Conservation (phyloP, 495 filamentous ascomycete species). For the Parathielavia hyrcaniae region DNA sequence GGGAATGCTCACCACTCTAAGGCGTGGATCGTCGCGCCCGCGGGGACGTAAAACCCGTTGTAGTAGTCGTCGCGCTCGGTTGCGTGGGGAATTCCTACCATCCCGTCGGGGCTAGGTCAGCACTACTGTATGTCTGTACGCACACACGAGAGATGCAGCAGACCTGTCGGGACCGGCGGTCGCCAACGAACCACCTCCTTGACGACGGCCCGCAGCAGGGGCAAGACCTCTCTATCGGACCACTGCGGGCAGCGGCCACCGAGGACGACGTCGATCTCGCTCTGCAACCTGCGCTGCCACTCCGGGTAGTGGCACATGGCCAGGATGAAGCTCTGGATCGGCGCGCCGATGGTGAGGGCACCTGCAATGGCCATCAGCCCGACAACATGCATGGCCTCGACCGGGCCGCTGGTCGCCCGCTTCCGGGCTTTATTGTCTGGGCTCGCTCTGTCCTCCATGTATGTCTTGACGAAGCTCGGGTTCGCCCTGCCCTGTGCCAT, state of each 20-base stretch:
- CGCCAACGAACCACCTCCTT: slow-evolving; percentile 58
- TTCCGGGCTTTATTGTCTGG: slow-evolving; percentile 11
- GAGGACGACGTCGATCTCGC: slow-evolving; percentile 49
- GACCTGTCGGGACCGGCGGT: slow-evolving; percentile 48
- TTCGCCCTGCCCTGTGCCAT: slow-evolving; percentile 22
- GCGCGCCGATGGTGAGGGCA: slow-evolving; percentile 43
- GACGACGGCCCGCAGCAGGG: slow-evolving; percentile 50
- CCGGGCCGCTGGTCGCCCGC: slow-evolving; percentile 22
- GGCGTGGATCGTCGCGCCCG: slow-evolving; percentile 52
- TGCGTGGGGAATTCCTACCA: slow-evolving; percentile 47
- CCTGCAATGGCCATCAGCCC: slow-evolving; percentile 47
- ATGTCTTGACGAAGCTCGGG: slow-evolving; percentile 44
- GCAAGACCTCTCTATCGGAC: slow-evolving; percentile 42
- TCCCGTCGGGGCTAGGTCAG: background rate
- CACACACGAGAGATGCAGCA: background rate
- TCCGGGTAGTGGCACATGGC: slow-evolving; percentile 56
- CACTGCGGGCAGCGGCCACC: slow-evolving; percentile 45
- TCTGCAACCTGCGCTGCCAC: slow-evolving; percentile 48
- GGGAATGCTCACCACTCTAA: slow-evolving; percentile 48
- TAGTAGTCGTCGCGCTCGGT: slow-evolving; percentile 50
- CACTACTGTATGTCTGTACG: background rate
- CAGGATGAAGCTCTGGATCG: slow-evolving; percentile 52
- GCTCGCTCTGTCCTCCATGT: slow-evolving; percentile 31
- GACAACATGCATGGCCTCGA: slow-evolving; percentile 42
- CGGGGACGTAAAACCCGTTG: slow-evolving; percentile 51